Evolutionary conservation across 805 yeast species (phyloP), one percentile per base, ranked within the genome.

Genomic region (Priceomyces medius): DNA sequence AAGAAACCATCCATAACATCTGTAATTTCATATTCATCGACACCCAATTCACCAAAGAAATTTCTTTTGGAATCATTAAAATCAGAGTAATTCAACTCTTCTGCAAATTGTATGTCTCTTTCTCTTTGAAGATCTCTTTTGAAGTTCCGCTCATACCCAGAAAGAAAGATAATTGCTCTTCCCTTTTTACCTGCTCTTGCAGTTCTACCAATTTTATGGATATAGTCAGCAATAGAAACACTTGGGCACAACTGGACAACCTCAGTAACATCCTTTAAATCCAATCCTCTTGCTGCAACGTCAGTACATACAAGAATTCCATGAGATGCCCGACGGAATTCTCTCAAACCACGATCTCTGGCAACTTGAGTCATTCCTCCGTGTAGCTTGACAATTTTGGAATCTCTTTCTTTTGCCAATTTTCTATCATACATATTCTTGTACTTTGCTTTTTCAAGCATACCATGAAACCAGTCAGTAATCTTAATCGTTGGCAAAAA

Each of bases 231-330:
- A 18, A 80, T 64, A 43, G 83, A 87, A 35, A 74, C 65, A 46
- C 93, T 87, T n/a, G 82, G 74, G 50, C 91, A 86, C 41, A 88
- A 62, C 68, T 91, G 97, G 53, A 85, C 68, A 39, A 91, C 97
- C 58, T 88, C 87, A 19, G 88, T 66, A 20, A 91, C 95, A 52
- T 80, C 79, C 42, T 90, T 93, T 75, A 91, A 87, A 69, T 91
- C 97, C 84, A 91, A 82, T 51, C 98, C 98, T 67, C 98, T 81
- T 10, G 97, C 97, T 46, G 90, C 95, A 44, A 91, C 97, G 64
- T 89, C 96, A 5, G 97, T 86, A 42, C 91, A 83, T 41, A 91
- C 78, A 43, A 91, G 72, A 34, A 90, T 58, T 42, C 88, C 85
- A 20, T 62, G 71, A 51, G 41, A 55, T 19, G 44, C 37, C 43